Conservation (phyloP, 768 basidiomycete genomes). For the Panellus pusillus region DNA sequence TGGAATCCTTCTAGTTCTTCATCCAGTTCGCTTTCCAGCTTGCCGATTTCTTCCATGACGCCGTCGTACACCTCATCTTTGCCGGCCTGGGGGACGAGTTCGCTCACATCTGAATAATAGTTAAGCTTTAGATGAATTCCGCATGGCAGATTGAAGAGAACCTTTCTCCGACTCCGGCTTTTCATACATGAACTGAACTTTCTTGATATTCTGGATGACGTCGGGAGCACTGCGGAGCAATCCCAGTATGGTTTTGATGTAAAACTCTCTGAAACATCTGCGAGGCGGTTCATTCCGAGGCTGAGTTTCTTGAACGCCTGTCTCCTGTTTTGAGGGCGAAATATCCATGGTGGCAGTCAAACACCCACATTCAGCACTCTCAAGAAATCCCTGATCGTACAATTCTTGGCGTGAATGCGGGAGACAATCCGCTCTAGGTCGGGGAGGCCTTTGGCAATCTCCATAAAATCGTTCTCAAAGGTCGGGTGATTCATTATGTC, state of each 20-base stretch:
- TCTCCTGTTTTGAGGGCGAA: neutral
- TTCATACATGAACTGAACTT: slow-evolving; percentile 72
- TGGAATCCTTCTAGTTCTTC: slow-evolving; percentile 58
- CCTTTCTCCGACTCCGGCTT: slow-evolving; percentile 58
- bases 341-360: neutral
- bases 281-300: slow-evolving; percentile 61
- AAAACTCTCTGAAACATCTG: slow-evolving; percentile 69
- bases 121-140: neutral
- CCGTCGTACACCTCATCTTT: slow-evolving; percentile 85
- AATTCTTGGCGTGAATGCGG: slow-evolving; percentile 91
- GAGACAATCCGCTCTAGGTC: slow-evolving; percentile 94
- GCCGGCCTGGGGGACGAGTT: slow-evolving; percentile 79
- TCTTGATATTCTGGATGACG: slow-evolving; percentile 65
- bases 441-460: slow-evolving; percentile 78
- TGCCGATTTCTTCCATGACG: slow-evolving; percentile 67
- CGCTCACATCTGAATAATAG: slow-evolving; percentile 50
- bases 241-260: slow-evolving; percentile 71
- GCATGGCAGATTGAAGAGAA: slow-evolving; percentile 25
- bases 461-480: slow-evolving; percentile 75
- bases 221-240: slow-evolving; percentile 83
- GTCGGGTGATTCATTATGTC: slow-evolving; percentile 81
- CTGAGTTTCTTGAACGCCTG: slow-evolving; percentile 79
- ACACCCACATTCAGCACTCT: slow-evolving; percentile 70
- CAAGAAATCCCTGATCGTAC: slow-evolving; percentile 84
- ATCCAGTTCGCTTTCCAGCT: slow-evolving; percentile 73